These are phyloP conservation scores for Suillus alpinus DNA, from an alignment of 768 basidiomycete genomes.

Conservation along the genomic window DNA sequence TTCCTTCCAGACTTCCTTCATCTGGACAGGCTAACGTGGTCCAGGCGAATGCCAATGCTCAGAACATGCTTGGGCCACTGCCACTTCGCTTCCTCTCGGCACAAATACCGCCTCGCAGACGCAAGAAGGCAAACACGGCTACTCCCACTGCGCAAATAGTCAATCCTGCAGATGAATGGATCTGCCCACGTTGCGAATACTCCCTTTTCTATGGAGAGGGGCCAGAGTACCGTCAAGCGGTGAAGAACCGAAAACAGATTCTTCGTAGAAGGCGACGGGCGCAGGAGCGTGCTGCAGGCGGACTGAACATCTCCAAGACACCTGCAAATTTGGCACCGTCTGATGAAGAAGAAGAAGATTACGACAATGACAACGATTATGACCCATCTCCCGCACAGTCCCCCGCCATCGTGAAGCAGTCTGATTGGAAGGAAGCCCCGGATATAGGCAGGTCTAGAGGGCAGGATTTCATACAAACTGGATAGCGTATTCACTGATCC, in stretches of 20 bases:
- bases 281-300: conserved; percentile 58
- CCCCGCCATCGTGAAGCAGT: conserved; percentile 7
- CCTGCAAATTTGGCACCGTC: conserved; percentile 13
- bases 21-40: conserved; percentile 37
- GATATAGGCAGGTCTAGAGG: conserved; percentile 15
- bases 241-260: conserved; percentile 77
- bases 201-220: conserved; percentile 89
- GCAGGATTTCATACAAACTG: conserved; percentile 19
- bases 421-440: conserved; percentile 17
- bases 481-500: conserved; percentile 17
- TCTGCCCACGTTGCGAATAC: conserved; percentile 94
- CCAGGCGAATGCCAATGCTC: conserved; percentile 41
- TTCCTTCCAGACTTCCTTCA: conserved; percentile 76
- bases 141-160: conserved; percentile 37
- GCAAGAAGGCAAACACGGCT: conserved; percentile 23
- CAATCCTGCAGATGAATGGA: conserved; percentile 81
- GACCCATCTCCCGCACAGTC: conserved; percentile 9
- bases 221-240: conserved; percentile 55
- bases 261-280: conserved; percentile 67
- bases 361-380: conserved; percentile 15
- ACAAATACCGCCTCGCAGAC: conserved; percentile 53
- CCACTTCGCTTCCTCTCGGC: conserved; percentile 68
- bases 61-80: conserved; percentile 53
- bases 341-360: conserved; percentile 20
- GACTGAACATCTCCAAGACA: conserved; percentile 22